Evolutionary conservation across 1,139 yeast species (phyloP).

Genomic region (Diutina rugosa): DNA sequence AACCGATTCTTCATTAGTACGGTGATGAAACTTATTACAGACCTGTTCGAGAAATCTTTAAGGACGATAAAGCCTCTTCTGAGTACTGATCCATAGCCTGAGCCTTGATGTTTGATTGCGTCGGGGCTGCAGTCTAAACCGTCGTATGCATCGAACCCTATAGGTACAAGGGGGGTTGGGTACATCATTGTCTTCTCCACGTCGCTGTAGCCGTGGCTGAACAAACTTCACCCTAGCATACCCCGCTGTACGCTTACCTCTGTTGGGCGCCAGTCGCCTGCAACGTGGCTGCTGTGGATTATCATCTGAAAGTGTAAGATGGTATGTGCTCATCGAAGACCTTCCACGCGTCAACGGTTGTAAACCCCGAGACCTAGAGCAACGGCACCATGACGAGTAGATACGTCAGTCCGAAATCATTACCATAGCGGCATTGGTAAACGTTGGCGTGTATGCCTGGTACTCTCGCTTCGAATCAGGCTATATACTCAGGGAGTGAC

Average conservation of each 20-base stretch:
- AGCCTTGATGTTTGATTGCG: background rate
- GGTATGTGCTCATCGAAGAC: too few relatives aligned
- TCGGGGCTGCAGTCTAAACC: background rate
- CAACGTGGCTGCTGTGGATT: too few relatives aligned
- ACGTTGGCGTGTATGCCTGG: background rate
- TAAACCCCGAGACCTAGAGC: too few relatives aligned
- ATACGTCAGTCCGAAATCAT: background rate
- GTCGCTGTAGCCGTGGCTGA: background rate
- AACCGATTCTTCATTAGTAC: background rate
- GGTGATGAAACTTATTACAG: constrained; percentile 1
- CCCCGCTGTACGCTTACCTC: too few relatives aligned
- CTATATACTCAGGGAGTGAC: background rate
- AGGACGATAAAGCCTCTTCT: constrained; percentile 1
- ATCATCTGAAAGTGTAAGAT: too few relatives aligned
- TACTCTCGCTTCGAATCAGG: background rate
- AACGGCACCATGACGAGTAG: too few relatives aligned
- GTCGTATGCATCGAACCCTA: background rate
- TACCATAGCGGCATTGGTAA: background rate
- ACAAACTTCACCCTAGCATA: too few relatives aligned
- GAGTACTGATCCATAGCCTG: background rate
- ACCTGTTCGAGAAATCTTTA: constrained; percentile 1
- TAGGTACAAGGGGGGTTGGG: too few relatives aligned
- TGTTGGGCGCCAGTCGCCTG: too few relatives aligned
- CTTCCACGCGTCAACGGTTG: too few relatives aligned
- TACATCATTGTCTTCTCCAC: background rate